A percentile compares a stretch with the other conserved stretches of the same genome.
These are phyloP conservation scores for Terana coerulea DNA, from an alignment of 768 basidiomycete species.

Conservation along the genomic window DNA sequence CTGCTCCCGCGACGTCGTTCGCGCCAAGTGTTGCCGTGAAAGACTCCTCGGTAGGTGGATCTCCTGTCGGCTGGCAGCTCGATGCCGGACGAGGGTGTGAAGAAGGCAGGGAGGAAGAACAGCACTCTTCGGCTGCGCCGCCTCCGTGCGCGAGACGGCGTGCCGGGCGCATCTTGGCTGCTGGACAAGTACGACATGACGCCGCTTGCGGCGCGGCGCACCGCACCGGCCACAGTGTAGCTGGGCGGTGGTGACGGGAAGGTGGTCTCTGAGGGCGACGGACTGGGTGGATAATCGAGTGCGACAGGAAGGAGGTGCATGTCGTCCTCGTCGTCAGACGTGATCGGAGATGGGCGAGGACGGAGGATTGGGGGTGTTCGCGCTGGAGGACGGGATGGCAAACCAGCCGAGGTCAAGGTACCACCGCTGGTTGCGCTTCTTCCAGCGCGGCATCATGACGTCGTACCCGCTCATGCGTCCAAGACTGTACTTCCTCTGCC, in stretches of 20 bases:
- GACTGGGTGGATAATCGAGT: constrained; percentile 55
- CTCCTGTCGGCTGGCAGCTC: constrained; percentile 24
- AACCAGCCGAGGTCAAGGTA: constrained; percentile 67
- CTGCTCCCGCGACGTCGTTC: constrained; percentile 1
- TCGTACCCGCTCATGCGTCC: constrained; percentile 72
- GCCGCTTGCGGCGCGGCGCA: constrained; percentile 55
- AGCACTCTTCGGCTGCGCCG: constrained; percentile 56
- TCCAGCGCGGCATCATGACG: constrained; percentile 72
- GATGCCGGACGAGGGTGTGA: constrained; percentile 42
- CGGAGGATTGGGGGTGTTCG: constrained; percentile 34
- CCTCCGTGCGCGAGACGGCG: constrained; percentile 43
- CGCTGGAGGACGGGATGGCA: constrained; percentile 39
- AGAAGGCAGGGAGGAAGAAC: constrained; percentile 81
- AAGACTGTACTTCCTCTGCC: constrained; percentile 56
- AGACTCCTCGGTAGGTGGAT: constrained; percentile 27
- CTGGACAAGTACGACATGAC: constrained; percentile 47
- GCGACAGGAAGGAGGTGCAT: constrained; percentile 62
- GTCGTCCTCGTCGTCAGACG: constrained; percentile 40
- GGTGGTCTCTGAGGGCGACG: constrained; percentile 46
- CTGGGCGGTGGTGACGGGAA: constrained; percentile 38
- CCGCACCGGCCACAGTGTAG: constrained; percentile 46
- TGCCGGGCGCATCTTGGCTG: constrained; percentile 37
- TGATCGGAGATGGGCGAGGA: constrained; percentile 42
- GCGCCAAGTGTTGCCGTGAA: constrained; percentile 16
- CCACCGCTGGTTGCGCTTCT: constrained; percentile 67